Evolutionary conservation across 768 basidiomycete genomes (phyloP), one percentile per base, ranked within the genome.

Genomic region (Leucosporidium creatinivorum): DNA sequence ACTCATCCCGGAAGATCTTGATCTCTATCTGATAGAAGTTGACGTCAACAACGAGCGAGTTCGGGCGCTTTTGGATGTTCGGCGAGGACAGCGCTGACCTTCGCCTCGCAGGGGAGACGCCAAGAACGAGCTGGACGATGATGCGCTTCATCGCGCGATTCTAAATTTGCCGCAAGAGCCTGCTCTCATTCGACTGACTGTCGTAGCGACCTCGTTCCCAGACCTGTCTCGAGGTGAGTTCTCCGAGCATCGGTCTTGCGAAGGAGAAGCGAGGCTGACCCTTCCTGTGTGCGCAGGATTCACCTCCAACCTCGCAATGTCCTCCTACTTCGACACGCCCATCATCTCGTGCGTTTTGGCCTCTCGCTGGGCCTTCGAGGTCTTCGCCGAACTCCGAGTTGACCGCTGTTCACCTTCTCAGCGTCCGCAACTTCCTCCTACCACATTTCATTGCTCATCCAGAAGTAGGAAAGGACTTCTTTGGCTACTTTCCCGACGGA

Each of bases 41-140:
- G 68, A 69, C 57, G 58, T 69, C 51, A 69, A 69, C 55, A 62
- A 69, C 51, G 50, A 62, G 15, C 47, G 57, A 56, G 62, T 18
- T 15, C 39, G 13, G 15, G 61, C 21, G 13, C 31, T 55, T 49
- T 10, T 54, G 10, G 8, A 9, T 17, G 8, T 25, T 48, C 26
- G 4, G 17, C 25, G 31, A 25, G 2, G 2, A 33, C 25, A 51
- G 13, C 39, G 55, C 23, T 23, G 8, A 13, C 5, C 15, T 17
- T 18, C 26, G 9, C 10, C 13, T 18, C 4, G 6, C 28, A 33
- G 25, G 26, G 63, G 51, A 13, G 61, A 12, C 0, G 58, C 60
- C n/a, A 51, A 61, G 15, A 63, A 52, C 7, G 30, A 63, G 1
- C 49, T 50, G 4, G 62, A 67, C 39, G 65, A 66, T 59, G 69